Conservation (phyloP, 31 red algal genomes). For the Odonthalia washingtoniensis region DNA sequence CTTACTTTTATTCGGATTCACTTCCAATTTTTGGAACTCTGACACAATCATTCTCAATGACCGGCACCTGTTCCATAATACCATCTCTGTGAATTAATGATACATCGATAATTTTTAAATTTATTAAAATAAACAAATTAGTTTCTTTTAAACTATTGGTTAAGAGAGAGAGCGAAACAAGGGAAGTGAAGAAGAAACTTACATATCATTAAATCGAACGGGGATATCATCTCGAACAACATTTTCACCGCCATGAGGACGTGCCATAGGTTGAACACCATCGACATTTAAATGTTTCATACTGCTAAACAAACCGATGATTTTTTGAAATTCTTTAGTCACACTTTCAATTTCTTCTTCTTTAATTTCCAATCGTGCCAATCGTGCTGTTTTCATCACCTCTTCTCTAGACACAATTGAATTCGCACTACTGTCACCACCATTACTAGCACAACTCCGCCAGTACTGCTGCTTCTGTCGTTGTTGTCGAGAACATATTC, state of each 20-base stretch:
- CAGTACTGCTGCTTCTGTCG: too few relatives aligned
- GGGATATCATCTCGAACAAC: constrained; percentile 51
- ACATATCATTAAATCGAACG: constrained; percentile 45
- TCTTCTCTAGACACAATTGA: constrained; percentile 3
- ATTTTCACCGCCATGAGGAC: constrained; percentile 37
- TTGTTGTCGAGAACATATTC: too few relatives aligned
- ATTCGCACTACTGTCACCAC: neutral
- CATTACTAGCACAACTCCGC: neutral
- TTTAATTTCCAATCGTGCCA: constrained; percentile 49
- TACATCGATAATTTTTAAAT: neutral
- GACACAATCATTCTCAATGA: constrained; percentile 46
- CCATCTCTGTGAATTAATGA: constrained; percentile 30
- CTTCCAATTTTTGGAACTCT: constrained; percentile 56
- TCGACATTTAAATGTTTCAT: constrained; percentile 56
- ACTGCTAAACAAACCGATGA: constrained; percentile 41
- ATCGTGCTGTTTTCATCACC: constrained; percentile 38
- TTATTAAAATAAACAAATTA: neutral
- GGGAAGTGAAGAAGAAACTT: constrained; percentile 18
- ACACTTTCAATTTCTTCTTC: constrained; percentile 45
- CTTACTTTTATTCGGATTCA: too few relatives aligned
- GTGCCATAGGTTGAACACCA: constrained; percentile 47
- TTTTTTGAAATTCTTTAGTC: constrained; percentile 57
- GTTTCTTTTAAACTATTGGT: neutral
- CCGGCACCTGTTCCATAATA: constrained; percentile 52
- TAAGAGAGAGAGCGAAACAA: neutral